Conservation (phyloP, 371 early-diverging fungal genomes). For the Zancudomyces culisetae region DNA sequence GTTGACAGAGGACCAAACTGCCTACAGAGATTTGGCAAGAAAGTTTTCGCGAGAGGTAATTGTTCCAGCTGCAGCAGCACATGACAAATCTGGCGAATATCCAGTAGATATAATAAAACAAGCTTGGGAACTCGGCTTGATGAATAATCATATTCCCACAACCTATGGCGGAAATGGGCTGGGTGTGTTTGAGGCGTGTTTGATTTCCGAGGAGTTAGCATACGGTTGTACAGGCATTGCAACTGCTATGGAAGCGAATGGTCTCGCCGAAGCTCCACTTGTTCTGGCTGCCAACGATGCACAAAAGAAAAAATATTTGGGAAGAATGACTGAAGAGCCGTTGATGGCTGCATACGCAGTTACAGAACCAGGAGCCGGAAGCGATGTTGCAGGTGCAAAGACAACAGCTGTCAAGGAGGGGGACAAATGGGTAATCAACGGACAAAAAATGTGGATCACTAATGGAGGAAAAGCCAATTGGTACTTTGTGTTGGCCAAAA, state of each 20-base stretch:
- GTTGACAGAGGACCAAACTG: constrained; percentile 65
- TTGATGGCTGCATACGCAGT: constrained; percentile 87
- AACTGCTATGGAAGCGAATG: constrained; percentile 93
- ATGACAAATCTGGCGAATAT: constrained; percentile 86
- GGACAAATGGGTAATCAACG: constrained; percentile 56
- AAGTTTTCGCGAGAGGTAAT: constrained; percentile 83
- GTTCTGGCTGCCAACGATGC: constrained; percentile 66
- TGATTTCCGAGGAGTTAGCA: constrained; percentile 77
- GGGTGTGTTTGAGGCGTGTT: constrained; percentile 57
- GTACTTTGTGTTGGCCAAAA: constrained; percentile 93
- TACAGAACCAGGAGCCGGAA: constrained; percentile 54
- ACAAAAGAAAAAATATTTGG: constrained; percentile 79
- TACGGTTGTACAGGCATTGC: constrained; percentile 92
- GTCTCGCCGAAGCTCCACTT: constrained; percentile 83
- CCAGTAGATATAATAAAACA: constrained; percentile 79
- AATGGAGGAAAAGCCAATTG: constrained; percentile 94
- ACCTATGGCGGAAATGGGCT: constrained; percentile 75
- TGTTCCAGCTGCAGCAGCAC: constrained; percentile 82
- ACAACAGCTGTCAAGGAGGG: constrained; percentile 47
- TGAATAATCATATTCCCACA: constrained; percentile 79
- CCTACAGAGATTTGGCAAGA: constrained; percentile 78
- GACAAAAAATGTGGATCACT: constrained; percentile 86
- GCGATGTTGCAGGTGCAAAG: constrained; percentile 59
- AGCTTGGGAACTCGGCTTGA: constrained; percentile 88
- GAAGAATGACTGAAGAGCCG: constrained; percentile 86